A percentile compares a stretch with the other conserved stretches of the same genome.
These are phyloP conservation scores for Ichthyophthirius multifiliis DNA, from an alignment of 169 alveolate species.

Conservation along the genomic window DNA sequence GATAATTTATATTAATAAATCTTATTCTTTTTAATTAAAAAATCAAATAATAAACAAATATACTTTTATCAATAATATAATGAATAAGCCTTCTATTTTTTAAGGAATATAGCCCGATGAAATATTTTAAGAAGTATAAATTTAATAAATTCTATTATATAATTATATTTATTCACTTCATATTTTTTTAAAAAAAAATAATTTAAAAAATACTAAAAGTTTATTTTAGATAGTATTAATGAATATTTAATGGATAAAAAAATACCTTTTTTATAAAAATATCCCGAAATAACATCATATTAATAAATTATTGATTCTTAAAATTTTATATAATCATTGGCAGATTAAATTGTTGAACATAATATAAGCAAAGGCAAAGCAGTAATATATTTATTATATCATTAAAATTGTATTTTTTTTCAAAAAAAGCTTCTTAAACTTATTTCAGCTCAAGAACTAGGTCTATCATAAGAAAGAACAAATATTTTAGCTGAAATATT, in stretches of 20 bases:
- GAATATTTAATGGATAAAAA: slow-evolving; percentile 5
- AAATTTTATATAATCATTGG: neutral
- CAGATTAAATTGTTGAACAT: neutral
- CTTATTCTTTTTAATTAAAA: too few relatives aligned
- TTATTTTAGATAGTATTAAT: neutral
- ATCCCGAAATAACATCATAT: neutral
- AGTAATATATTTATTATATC: neutral
- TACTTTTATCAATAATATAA: too few relatives aligned
- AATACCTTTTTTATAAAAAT: neutral
- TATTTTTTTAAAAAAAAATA: neutral
- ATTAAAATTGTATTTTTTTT: neutral
- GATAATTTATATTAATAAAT: too few relatives aligned
- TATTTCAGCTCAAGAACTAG: neutral
- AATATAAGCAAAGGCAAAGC: neutral
- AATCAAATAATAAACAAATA: too few relatives aligned
- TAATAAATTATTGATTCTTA: neutral
- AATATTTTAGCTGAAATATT: neutral
- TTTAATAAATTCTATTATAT: too few relatives aligned
- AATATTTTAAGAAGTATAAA: too few relatives aligned
- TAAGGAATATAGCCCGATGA: too few relatives aligned
- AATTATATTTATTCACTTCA: too few relatives aligned
- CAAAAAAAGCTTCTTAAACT: neutral
- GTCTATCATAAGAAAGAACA: neutral
- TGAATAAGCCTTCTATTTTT: too few relatives aligned
- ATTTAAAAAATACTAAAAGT: neutral